Percentiles rank a stretch among this genome's conserved stretches.
These are phyloP conservation scores for Nepenthes alata DNA, from an alignment of 179 eudicot species.

Conservation along the genomic window DNA sequence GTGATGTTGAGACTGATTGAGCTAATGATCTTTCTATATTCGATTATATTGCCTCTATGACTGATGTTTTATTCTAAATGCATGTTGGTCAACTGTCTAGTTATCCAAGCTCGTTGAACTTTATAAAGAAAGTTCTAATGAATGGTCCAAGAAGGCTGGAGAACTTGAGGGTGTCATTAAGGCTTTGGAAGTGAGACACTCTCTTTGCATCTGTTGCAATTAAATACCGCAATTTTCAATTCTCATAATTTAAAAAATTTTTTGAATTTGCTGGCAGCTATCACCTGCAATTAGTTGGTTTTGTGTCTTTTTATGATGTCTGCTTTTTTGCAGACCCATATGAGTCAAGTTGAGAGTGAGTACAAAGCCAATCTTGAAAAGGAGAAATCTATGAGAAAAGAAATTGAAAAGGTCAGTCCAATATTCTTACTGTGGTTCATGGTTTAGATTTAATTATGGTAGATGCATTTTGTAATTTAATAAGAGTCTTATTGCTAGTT, in stretches of 20 bases:
- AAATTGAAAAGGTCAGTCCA: conserved; percentile 46
- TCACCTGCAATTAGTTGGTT: neutral
- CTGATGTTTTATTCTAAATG: neutral
- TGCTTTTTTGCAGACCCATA: conserved; percentile 43
- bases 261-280: neutral
- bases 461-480: no score
- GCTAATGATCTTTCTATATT: neutral
- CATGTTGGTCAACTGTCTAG: conserved; percentile 12
- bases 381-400: conserved; percentile 49
- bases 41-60: neutral
- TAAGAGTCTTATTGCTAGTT: no score
- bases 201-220: neutral
- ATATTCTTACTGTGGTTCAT: neutral
- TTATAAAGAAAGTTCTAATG: conserved; percentile 91
- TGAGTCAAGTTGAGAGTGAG: conserved; percentile 70
- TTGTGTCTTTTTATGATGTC: conserved; percentile 1
- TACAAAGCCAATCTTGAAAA: conserved; percentile 77
- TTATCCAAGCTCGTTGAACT: conserved; percentile 70
- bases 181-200: conserved; percentile 65
- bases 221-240: neutral
- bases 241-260: neutral
- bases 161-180: conserved; percentile 95
- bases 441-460: no score
- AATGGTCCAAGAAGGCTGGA: conserved; percentile 97
- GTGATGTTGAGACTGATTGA: neutral